Percentiles rank a stretch among this genome's conserved stretches.
phyloP scores from a whole-genome alignment of 2,329 filamentous ascomycete species.

The Diaporthe caulivora region DNA sequence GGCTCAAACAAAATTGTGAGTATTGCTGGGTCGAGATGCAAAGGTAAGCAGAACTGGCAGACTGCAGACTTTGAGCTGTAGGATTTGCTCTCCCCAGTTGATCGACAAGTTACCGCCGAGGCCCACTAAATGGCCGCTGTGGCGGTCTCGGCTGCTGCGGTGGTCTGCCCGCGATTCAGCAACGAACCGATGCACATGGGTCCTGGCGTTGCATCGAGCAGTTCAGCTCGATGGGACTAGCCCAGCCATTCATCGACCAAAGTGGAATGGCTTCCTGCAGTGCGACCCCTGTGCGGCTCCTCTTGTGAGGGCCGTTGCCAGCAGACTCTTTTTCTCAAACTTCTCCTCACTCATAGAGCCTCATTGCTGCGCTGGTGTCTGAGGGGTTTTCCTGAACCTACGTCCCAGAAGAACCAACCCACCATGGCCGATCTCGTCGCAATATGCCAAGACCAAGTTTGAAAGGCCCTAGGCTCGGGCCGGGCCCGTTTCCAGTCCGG shows the following conservation, averaged over 20 bases:
- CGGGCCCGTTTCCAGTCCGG: conserved; percentile 18
- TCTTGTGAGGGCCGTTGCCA: background rate
- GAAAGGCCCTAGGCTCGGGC: conserved; percentile 27
- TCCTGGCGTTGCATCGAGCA: conserved; percentile 17
- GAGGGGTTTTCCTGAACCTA: background rate
- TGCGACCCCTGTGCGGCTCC: conserved; percentile 35
- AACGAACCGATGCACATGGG: conserved; percentile 13
- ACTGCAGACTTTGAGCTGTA: background rate
- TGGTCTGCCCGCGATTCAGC: conserved; percentile 15
- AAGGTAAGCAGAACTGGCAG: too few species aligned
- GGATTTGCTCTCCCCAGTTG: background rate
- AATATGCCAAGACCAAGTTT: conserved; percentile 6
- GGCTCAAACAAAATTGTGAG: background rate
- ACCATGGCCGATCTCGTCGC: background rate
- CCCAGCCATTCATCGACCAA: conserved; percentile 32
- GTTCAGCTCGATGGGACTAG: conserved; percentile 12
- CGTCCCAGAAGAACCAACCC: conserved; percentile 2
- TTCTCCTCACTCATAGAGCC: conserved; percentile 22
- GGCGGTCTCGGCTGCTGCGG: conserved; percentile 21
- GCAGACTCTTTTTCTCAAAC: background rate
- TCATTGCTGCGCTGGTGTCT: conserved; percentile 6
- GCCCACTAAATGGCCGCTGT: conserved; percentile 22
- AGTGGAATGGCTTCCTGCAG: conserved; percentile 38
- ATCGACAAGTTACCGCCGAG: conserved; percentile 27
- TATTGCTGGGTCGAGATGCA: background rate